Evolutionary conservation across 1,139 yeast species (phyloP), one percentile per base, ranked within the genome.

Genomic region (Diutina catenulata): DNA sequence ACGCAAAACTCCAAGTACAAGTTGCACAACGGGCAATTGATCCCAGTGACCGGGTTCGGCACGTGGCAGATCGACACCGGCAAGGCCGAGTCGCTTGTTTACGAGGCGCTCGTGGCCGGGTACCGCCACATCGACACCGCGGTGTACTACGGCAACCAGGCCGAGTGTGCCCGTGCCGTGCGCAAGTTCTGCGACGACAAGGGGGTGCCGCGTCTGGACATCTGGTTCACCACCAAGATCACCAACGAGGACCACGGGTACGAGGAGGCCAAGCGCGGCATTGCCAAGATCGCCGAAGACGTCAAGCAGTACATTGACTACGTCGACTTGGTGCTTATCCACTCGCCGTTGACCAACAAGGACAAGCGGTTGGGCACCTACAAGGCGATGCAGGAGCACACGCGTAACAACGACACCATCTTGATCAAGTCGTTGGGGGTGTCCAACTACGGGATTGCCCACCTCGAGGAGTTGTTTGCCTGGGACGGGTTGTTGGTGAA

Each of bases 71-170:
- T 74, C 2, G 64, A 76, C 3, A 51, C 56, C 13, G 44, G 49
- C 1, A 58, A 56, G 10, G 64, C 77, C 1, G 51, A 61, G 3
- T 50, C 53, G 1, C 48, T 70, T 21, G 78, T 74, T 2, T 58
- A 63, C 42, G 52, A 62, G 27, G 82, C 80, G 1, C 63, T 82
- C 47, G 61, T 65, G 26, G 61, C 55, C 20, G 94, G 94, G 0
- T 81, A 80, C 52, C 70, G 93, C 45, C 87, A 79, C 47, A 61
- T 79, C 38, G 87, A 79, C 49, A 62, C 77, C 4, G 87, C 86
- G 2, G 47, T 49, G 63, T 53, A 56, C 23, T 81, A 81, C 51
- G 60, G 63, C 11, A 79, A 79, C 50, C 82, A 80, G 50, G 49
- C 48, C 8, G 79, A 61, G 45, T 57, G 61, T 33, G 68, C 67